A percentile compares a stretch with the other conserved stretches of the same genome.
These are phyloP conservation scores for Vanilla planifolia DNA, from an alignment of 106 monocot genomes.

Conservation along the genomic window DNA sequence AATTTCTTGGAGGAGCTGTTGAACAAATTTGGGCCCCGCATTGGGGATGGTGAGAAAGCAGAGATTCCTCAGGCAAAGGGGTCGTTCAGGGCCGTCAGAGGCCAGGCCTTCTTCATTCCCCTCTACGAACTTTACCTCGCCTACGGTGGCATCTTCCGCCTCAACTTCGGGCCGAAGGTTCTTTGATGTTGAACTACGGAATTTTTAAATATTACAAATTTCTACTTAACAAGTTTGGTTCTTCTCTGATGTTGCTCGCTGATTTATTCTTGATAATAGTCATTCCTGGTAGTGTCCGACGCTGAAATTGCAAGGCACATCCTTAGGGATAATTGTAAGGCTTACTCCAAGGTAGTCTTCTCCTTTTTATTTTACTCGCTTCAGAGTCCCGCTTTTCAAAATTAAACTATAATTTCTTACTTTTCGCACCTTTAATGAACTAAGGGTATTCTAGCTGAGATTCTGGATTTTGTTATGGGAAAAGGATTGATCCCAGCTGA, in stretches of 20 bases:
- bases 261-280: slow-evolving; percentile 28
- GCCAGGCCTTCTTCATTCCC: slow-evolving; percentile 78
- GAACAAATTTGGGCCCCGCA: slow-evolving; percentile 8
- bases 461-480: slow-evolving; percentile 97
- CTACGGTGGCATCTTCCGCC: slow-evolving; percentile 93
- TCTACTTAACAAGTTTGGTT: background rate
- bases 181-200: background rate
- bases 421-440: slow-evolving; percentile 4
- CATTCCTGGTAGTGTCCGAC: slow-evolving; percentile 92
- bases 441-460: slow-evolving; percentile 89
- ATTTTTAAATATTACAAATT: too few relatives aligned
- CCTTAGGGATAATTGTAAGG: slow-evolving; percentile 76
- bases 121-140: slow-evolving; percentile 84
- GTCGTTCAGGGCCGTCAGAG: slow-evolving; percentile 38
- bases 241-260: background rate
- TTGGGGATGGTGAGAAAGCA: slow-evolving; percentile 3
- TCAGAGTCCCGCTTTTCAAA: background rate
- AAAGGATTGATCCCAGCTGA: slow-evolving; percentile 96
- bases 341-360: slow-evolving; percentile 80
- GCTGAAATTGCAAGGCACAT: slow-evolving; percentile 83
- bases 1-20: slow-evolving; percentile 33
- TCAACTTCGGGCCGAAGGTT: slow-evolving; percentile 92
- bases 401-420: background rate
- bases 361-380: background rate
- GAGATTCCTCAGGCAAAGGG: slow-evolving; percentile 78